Conservation (phyloP, 1,284 basidiomycete genomes). For the Hypsizygus ulmarius region DNA sequence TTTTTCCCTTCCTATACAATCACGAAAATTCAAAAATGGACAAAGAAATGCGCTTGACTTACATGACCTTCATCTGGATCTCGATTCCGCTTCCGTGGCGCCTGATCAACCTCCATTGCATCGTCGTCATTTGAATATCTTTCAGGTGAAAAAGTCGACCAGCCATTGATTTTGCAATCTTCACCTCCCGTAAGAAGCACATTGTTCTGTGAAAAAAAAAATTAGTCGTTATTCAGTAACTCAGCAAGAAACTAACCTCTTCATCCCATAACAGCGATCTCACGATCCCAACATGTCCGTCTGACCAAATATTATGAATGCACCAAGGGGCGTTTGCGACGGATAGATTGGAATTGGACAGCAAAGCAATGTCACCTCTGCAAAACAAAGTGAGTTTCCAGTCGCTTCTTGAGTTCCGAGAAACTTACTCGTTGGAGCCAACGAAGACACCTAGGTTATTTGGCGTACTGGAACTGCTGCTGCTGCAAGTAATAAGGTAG, state of each 20-base stretch:
- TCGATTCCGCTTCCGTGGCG: conserved; percentile 29
- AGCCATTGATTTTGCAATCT: conserved; percentile 54
- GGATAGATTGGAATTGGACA: conserved; percentile 43
- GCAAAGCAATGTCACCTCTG: conserved; percentile 59
- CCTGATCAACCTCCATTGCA: conserved; percentile 34
- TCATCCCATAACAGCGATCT: conserved; percentile 58
- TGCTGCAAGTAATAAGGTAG: conserved; percentile 52
- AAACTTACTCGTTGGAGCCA: conserved; percentile 61
- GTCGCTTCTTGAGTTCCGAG: not conserved
- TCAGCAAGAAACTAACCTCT: conserved; percentile 32
- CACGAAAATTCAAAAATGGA: not conserved
- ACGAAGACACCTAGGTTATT: conserved; percentile 46
- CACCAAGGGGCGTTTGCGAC: conserved; percentile 41
- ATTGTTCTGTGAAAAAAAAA: conserved; percentile 32
- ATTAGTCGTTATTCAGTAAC: conserved; percentile 7
- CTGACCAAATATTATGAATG: conserved; percentile 49
- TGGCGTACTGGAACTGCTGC: conserved; percentile 22
- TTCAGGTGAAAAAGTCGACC: conserved; percentile 36
- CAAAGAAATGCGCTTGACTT: conserved; percentile 26
- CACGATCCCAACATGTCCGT: conserved; percentile 55
- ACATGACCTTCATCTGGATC: conserved; percentile 30
- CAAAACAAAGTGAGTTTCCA: conserved; percentile 7
- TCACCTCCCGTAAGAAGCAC: conserved; percentile 62
- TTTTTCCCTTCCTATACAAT: conserved; percentile 26
- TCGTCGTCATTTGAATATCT: conserved; percentile 17